Evolutionary conservation across 495 filamentous ascomycete species (phyloP), one percentile per base, ranked within the genome.

Genomic region (Melanomma pulvis-pyrius): DNA sequence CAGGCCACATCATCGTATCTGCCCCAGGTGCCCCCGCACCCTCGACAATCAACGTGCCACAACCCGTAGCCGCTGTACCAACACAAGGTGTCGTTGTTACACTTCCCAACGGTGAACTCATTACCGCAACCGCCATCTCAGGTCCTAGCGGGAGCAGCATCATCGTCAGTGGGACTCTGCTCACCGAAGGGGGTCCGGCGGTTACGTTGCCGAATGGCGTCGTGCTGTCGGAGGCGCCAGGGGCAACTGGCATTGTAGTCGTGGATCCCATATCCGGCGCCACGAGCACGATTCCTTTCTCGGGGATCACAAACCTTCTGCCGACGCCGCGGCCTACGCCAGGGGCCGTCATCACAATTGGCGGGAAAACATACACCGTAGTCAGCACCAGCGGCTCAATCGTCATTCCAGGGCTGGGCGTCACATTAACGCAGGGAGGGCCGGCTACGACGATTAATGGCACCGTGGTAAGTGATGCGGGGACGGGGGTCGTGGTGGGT

Each of bases 401-500:
- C 1, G 17, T 60, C 6, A 54, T 67, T 19, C 54, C 39, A 5
- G 44, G 19, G 7, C 19, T 61, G n/a, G 47, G 58, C 41, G n/a
- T 60, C 9, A 67, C 55, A 44, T 49, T 67, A 29, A 36, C 4
- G n/a, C 21, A 9, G 17, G 63, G 63, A 13, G 63, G 57, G 55
- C 55, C 63, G 4, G 63, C 55, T 29, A 36, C 21, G 4, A 67
- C 63, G 48, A 48, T 67, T 47, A 48, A 26, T 50, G 63, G 63
- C 25, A 52, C 47, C 17, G 63, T 67, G 55, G 32, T 67, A 26
- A 28, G 21, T 17, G 57, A 61, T 52, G 63, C 57, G 19, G 48
- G 55, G 55, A 67, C 57, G 48, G 63, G 57, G 28, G 24, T 67
- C 5, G 63, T 61, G 22, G 57, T 67, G 21, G 57, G 55, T 6